phyloP scores from a whole-genome alignment of 495 filamentous ascomycete genomes.

The Penicillium ochrochloron region DNA sequence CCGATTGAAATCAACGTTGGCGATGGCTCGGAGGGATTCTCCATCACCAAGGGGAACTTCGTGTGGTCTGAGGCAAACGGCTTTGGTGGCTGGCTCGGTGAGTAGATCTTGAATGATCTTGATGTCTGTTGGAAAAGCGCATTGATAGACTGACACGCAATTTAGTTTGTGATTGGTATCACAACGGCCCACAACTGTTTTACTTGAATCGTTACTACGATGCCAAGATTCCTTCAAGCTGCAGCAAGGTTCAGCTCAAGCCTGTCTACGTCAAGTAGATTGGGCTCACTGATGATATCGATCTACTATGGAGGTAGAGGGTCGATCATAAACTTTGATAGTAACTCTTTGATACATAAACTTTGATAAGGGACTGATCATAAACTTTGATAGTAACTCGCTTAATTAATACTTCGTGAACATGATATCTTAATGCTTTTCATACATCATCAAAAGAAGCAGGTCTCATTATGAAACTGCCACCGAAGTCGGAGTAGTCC shows the following conservation, averaged over 20 bases:
- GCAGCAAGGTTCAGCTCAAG: conserved; percentile 48
- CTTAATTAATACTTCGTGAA: neutral
- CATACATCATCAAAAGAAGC: conserved; percentile 23
- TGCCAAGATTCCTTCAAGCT: conserved; percentile 45
- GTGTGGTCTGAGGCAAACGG: conserved; percentile 41
- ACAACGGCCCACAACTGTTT: conserved; percentile 60
- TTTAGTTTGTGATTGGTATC: conserved; percentile 60
- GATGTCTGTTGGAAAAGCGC: conserved; percentile 1
- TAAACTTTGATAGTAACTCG: neutral
- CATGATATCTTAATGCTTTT: conserved; percentile 12
- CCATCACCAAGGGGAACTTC: conserved; percentile 41
- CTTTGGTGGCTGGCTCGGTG: conserved; percentile 60
- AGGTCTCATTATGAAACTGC: conserved; percentile 20
- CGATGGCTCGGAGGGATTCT: conserved; percentile 42
- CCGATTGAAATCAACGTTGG: conserved; percentile 49
- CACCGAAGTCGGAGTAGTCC: conserved; percentile 26
- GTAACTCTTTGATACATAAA: too few relatives aligned
- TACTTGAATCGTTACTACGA: conserved; percentile 41
- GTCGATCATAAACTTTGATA: neutral
- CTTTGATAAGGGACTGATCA: too few relatives aligned
- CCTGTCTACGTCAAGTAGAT: conserved; percentile 28
- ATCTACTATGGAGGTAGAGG: too few relatives aligned
- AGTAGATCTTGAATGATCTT: conserved; percentile 23
- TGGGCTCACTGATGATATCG: neutral
- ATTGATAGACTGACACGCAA: neutral